Base-by-base conservation (phyloP, 1,284 basidiomycete species). In the Sphagnurus paluster region DNA sequence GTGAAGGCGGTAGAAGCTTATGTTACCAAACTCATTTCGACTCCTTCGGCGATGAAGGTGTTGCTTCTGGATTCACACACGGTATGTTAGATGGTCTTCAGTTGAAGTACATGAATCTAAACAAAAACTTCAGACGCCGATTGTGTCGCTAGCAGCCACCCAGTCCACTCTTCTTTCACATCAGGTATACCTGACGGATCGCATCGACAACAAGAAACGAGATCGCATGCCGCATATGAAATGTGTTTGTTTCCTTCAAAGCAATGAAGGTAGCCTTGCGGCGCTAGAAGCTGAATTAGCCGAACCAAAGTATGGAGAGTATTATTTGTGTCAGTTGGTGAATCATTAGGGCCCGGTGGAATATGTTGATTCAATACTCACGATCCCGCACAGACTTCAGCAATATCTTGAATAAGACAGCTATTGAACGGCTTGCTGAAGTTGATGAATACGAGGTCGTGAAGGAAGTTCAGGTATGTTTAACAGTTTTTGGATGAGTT, bases 361-460 rank as follows among this genome's bases (percentile, higher is more conserved):
- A 53, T 48, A 20, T 48, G 42, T 37, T 52, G 48, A 54, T 46
- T 28, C 46, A 35, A 40, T 52, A 51, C 57, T 65, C 44, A 67
- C 45, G 6, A 33, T 45, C 32, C 47, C 40, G 35, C 49, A 20
- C 55, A 97, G 94, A 94, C 70, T 99, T 99, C 64, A 98, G 94
- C 68, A 98, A 97, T 59, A 82, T 90, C 23, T 71, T 99, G 47
- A 90, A 80, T 50, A 99, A 98, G 71, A 77, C 81, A 3, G 82
- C 88, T 28, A 98, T 99, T 44, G 97, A 99, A 70, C 78, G 89
- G 9, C 77, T 99, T 44, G 97, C 97, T 0, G 90, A 93, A 57
- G 92, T 89, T 17, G 97, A 99, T 64, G 92, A 97, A 66, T 93
- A 93, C 56, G 95, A 98, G 66, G 89, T 98, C 11, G 96, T 99